Percentiles rank a stretch among this genome's conserved stretches.
phyloP scores from a whole-genome alignment of 345 rosid genomes.

The Arabidopsis suecica region DNA sequence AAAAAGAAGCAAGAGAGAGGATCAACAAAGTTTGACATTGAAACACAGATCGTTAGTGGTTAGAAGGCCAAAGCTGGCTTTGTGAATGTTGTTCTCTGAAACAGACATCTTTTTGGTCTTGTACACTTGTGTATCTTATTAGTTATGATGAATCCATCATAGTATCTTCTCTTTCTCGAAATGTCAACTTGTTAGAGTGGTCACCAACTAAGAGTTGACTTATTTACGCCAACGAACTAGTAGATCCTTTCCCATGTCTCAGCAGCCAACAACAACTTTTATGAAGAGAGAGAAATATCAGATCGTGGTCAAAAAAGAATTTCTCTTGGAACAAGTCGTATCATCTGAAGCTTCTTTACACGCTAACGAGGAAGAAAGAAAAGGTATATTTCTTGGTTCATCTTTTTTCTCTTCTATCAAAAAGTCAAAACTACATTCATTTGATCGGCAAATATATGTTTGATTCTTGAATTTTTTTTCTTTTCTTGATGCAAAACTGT shows the following conservation, averaged over 20 bases:
- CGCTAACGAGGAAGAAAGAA: neutral
- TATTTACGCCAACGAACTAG: slow-evolving; percentile 21
- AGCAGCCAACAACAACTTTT: slow-evolving; percentile 34
- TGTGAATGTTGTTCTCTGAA: neutral
- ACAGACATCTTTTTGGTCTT: neutral
- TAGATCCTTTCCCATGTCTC: slow-evolving; percentile 40
- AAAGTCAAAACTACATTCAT: slow-evolving; percentile 30
- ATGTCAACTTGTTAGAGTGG: slow-evolving; percentile 32
- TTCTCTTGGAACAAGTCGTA: slow-evolving; percentile 28
- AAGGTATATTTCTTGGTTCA: slow-evolving; percentile 9
- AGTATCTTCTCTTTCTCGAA: slow-evolving; percentile 3
- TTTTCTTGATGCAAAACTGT: neutral
- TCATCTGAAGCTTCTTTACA: slow-evolving; percentile 28
- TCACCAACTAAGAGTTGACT: slow-evolving; percentile 40
- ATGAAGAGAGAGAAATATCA: slow-evolving; percentile 1
- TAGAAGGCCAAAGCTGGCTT: neutral
- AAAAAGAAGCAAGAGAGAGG: slow-evolving; percentile 43
- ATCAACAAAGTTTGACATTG: slow-evolving; percentile 54
- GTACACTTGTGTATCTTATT: neutral
- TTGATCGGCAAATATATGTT: slow-evolving; percentile 31
- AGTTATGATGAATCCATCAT: slow-evolving; percentile 24
- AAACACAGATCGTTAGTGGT: neutral
- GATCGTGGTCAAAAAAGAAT: slow-evolving; percentile 16
- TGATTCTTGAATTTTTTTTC: slow-evolving; percentile 11
- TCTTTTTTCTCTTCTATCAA: slow-evolving; percentile 9